A percentile compares a stretch with the other conserved stretches of the same genome.
Evolutionary conservation across 2,329 filamentous ascomycete genomes (phyloP).

Genomic region (Colletotrichum falcatum): DNA sequence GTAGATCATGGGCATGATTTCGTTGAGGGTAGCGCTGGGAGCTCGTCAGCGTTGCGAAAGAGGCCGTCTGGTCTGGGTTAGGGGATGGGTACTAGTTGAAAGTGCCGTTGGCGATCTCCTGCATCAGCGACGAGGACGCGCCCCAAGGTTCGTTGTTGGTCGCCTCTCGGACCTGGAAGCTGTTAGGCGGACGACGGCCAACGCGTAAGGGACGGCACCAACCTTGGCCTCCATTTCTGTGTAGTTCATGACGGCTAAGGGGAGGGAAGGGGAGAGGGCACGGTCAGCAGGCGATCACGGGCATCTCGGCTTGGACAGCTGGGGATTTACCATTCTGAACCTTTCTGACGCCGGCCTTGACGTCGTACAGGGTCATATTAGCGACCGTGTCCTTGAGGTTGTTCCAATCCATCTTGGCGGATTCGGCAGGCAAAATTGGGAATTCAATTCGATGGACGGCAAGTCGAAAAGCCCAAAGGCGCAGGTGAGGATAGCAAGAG

Average conservation of each 20-base stretch:
- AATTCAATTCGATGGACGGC: constrained; percentile 18
- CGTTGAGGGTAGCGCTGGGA: constrained; percentile 89
- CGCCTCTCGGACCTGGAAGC: constrained; percentile 85
- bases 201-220: constrained; percentile 39
- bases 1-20: constrained; percentile 99
- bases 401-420: constrained; percentile 81
- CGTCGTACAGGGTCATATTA: constrained; percentile 92
- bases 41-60: constrained; percentile 24
- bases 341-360: constrained; percentile 95
- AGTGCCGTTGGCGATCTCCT: constrained; percentile 97
- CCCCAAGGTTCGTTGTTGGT: constrained; percentile 99
- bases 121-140: constrained; percentile 85
- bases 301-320: constrained; percentile 28
- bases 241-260: constrained; percentile 98
- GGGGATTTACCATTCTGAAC: constrained; percentile 87
- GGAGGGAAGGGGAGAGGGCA: too few species aligned
- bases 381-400: constrained; percentile 87
- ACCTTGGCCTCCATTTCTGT: constrained; percentile 89
- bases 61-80: not conserved
- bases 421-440: constrained; percentile 6
- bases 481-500: constrained; percentile 7
- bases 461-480: constrained; percentile 20
- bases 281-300: constrained; percentile 46
- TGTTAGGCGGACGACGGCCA: constrained; percentile 41
- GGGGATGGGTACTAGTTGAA: constrained; percentile 85